A percentile compares a stretch with the other conserved stretches of the same genome.
These are phyloP conservation scores for Jatropha curcas DNA, from an alignment of 345 rosid species.

Conservation along the genomic window DNA sequence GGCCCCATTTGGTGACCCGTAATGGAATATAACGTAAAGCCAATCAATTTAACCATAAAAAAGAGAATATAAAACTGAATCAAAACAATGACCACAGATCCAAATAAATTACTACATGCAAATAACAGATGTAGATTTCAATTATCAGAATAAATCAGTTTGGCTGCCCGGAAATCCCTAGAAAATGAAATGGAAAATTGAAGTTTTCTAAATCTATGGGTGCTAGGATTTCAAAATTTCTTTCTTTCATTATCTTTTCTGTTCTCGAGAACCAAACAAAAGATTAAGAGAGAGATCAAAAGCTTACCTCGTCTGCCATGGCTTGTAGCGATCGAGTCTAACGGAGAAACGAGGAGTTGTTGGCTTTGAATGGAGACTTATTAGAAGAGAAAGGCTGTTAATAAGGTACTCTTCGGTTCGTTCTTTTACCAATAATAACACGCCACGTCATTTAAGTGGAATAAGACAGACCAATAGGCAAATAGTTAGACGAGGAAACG, in stretches of 20 bases:
- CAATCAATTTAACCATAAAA: too few relatives aligned
- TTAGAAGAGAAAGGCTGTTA: background rate
- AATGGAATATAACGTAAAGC: too few relatives aligned
- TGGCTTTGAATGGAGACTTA: background rate
- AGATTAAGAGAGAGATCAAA: background rate
- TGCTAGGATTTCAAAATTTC: background rate
- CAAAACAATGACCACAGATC: background rate
- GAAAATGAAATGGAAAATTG: background rate
- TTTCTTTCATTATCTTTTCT: background rate
- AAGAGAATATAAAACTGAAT: too few relatives aligned
- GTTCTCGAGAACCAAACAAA: background rate
- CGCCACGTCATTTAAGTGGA: background rate
- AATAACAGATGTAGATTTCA: background rate
- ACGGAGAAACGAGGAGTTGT: background rate
- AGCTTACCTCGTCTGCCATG: conserved; percentile 14
- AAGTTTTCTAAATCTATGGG: background rate
- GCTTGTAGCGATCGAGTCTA: background rate
- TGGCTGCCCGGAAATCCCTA: background rate
- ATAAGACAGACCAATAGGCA: background rate
- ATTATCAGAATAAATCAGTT: background rate
- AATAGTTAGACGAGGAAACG: too few relatives aligned
- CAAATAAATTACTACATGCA: background rate
- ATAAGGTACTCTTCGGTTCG: background rate
- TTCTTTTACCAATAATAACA: background rate
- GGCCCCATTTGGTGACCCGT: too few relatives aligned